Evolutionary conservation across 2,329 filamentous ascomycete genomes (phyloP).

Genomic region (Phialophora tarda): DNA sequence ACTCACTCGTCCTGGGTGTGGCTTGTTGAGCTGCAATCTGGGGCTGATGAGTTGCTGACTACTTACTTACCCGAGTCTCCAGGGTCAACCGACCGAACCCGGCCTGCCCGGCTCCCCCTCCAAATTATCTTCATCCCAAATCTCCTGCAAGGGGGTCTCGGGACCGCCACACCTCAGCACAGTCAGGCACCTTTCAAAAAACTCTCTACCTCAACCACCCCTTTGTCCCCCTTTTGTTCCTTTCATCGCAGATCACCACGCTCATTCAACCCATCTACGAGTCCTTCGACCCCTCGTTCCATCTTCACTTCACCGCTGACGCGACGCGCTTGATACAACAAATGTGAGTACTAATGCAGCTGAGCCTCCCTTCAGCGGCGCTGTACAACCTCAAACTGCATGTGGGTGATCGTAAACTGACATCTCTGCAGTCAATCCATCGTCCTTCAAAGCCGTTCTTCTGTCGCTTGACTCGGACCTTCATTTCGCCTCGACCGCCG

Average conservation of each 20-base stretch:
- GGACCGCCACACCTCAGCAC: slow-evolving; percentile 1
- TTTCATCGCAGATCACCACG: slow-evolving; percentile 6
- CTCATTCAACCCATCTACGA: slow-evolving; percentile 3
- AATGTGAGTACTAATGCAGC: not conserved
- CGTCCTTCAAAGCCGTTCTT: slow-evolving; percentile 1
- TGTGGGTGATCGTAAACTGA: not conserved
- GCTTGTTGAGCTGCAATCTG: slow-evolving; percentile 9
- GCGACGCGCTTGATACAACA: not conserved
- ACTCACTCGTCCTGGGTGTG: slow-evolving; percentile 7
- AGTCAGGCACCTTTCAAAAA: slow-evolving; percentile 1
- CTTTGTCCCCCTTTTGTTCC: slow-evolving; percentile 5
- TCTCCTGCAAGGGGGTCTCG: slow-evolving; percentile 11
- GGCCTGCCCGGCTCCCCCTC: slow-evolving; percentile 7
- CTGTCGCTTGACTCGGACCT: not conserved
- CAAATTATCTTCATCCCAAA: slow-evolving; percentile 8
- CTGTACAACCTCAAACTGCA: slow-evolving; percentile 6
- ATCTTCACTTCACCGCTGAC: slow-evolving; percentile 1
- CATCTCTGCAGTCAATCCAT: not conserved
- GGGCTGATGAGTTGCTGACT: slow-evolving; percentile 16
- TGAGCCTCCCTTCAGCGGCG: not conserved
- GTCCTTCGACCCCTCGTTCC: not conserved
- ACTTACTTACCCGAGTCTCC: slow-evolving; percentile 4
- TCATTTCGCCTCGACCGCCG: slow-evolving; percentile 1
- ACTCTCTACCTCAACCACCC: not conserved
- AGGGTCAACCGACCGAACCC: slow-evolving; percentile 8